Evolutionary conservation across 2,329 filamentous ascomycete species (phyloP).

Genomic region (Phialophora verrucosa): DNA sequence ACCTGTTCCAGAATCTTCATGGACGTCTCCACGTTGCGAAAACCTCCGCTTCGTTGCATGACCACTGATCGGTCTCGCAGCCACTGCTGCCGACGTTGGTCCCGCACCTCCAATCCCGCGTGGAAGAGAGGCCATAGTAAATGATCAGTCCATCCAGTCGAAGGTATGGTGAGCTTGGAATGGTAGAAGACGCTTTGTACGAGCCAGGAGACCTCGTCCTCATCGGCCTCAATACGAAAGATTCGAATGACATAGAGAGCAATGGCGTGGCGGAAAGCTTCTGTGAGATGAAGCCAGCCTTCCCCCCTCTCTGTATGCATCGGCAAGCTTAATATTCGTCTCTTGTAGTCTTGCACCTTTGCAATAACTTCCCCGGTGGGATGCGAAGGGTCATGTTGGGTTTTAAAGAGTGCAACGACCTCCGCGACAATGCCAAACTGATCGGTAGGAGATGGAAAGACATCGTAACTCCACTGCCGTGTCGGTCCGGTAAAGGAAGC

Average conservation of each 20-base stretch:
- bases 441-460: conserved; percentile 23
- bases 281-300: conserved; percentile 22
- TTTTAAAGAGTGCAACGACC: conserved; percentile 10
- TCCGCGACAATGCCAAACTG: conserved; percentile 17
- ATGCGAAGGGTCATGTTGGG: background rate
- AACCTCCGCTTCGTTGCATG: conserved; percentile 22
- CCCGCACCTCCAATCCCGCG: conserved; percentile 13
- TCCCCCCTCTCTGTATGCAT: conserved; percentile 16
- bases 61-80: conserved; percentile 3
- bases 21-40: conserved; percentile 20
- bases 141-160: conserved; percentile 20
- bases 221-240: conserved; percentile 8
- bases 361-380: background rate
- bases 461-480: conserved; percentile 21
- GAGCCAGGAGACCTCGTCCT: conserved; percentile 18
- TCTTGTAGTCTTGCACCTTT: conserved; percentile 3
- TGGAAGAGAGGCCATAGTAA: conserved; percentile 25
- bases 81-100: conserved; percentile 4
- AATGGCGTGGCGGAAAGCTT: conserved; percentile 22
- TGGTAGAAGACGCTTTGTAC: conserved; percentile 22
- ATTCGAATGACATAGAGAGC: conserved; percentile 20
- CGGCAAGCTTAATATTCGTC: background rate
- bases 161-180: conserved; percentile 10
- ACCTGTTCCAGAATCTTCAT: conserved; percentile 20
- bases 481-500: conserved; percentile 5